A percentile compares a stretch with the other conserved stretches of the same genome.
phyloP scores from a whole-genome alignment of 176 grass and related monocot species.

The Hsuehochloa calcarea region DNA sequence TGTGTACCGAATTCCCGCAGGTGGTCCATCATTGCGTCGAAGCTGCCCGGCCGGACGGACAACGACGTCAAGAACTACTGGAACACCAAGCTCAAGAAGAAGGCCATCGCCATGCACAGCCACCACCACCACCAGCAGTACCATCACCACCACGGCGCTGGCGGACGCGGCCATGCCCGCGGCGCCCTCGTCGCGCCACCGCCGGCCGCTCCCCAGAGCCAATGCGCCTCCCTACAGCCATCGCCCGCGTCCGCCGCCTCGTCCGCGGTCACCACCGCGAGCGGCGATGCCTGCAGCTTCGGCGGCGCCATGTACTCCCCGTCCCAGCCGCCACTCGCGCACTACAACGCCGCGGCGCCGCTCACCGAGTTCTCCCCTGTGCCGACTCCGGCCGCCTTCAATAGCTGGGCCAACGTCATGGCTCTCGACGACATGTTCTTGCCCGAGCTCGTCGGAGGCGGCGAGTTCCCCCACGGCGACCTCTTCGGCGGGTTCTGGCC shows the following conservation, averaged over 20 bases:
- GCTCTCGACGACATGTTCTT: conserved; percentile 51
- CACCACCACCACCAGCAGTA: not conserved
- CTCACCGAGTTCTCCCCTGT: conserved; percentile 24
- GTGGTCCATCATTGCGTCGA: conserved; percentile 94
- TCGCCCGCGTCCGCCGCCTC: conserved; percentile 43
- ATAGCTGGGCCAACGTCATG: conserved; percentile 10
- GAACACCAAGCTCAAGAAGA: conserved; percentile 99
- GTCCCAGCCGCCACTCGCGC: conserved; percentile 1
- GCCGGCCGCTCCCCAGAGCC: not conserved
- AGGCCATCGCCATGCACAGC: conserved; percentile 41
- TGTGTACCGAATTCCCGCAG: conserved; percentile 20
- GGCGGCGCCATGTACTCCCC: conserved; percentile 43
- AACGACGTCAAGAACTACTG: conserved; percentile 98
- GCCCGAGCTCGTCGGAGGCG: conserved; percentile 42
- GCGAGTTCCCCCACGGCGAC: conserved; percentile 29
- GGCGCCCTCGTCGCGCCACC: not conserved
- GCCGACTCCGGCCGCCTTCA: not conserved
- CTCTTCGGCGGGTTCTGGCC: conserved; percentile 36
- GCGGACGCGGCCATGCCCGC: not conserved
- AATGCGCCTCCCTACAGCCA: conserved; percentile 46
- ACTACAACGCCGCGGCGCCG: conserved; percentile 23
- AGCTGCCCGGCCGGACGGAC: conserved; percentile 81
- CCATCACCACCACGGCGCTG: not conserved
- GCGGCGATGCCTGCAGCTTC: conserved; percentile 49
- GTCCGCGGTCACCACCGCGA: conserved; percentile 38